Conservation (phyloP, 140 eudicot species). For the Ambrosia hybrid region DNA sequence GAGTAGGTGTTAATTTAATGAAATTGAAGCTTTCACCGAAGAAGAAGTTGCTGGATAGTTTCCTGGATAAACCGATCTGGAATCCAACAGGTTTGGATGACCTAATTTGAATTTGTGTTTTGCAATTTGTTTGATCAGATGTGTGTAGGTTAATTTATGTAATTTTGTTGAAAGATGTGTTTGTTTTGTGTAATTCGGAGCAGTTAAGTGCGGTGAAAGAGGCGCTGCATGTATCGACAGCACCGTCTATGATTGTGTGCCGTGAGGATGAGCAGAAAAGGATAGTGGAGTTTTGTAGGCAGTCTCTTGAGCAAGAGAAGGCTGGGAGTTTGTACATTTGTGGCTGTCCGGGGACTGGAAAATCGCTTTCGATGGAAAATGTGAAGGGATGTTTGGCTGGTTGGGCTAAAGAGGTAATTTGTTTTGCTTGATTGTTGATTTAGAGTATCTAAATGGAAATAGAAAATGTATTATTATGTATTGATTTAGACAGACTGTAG, state of each 20-base stretch:
- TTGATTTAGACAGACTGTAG: not conserved
- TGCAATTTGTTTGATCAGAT: not conserved
- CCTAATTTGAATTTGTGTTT: not conserved
- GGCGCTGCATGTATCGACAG: conserved; percentile 83
- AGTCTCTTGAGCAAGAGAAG: conserved; percentile 59
- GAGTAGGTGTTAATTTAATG: conserved; percentile 10
- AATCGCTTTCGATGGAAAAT: conserved; percentile 88
- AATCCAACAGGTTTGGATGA: conserved; percentile 59
- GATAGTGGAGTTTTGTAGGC: conserved; percentile 76
- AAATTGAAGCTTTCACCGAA: conserved; percentile 43
- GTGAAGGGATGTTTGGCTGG: conserved; percentile 49
- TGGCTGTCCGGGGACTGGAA: conserved; percentile 96
- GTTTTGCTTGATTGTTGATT: conserved; percentile 4
- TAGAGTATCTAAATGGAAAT: not conserved
- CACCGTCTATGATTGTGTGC: conserved; percentile 63
- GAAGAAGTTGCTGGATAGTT: conserved; percentile 53
- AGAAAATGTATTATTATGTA: not conserved
- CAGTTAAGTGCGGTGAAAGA: conserved; percentile 79
- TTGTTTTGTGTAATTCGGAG: conserved; percentile 31
- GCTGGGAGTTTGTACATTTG: conserved; percentile 90
- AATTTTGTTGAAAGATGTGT: not conserved
- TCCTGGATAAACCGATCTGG: conserved; percentile 64
- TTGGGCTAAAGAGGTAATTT: conserved; percentile 84
- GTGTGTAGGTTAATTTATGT: not conserved
- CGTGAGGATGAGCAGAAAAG: conserved; percentile 80